phyloP scores from a whole-genome alignment of 2,329 filamentous ascomycete genomes.

The Zasmidium angulare region DNA sequence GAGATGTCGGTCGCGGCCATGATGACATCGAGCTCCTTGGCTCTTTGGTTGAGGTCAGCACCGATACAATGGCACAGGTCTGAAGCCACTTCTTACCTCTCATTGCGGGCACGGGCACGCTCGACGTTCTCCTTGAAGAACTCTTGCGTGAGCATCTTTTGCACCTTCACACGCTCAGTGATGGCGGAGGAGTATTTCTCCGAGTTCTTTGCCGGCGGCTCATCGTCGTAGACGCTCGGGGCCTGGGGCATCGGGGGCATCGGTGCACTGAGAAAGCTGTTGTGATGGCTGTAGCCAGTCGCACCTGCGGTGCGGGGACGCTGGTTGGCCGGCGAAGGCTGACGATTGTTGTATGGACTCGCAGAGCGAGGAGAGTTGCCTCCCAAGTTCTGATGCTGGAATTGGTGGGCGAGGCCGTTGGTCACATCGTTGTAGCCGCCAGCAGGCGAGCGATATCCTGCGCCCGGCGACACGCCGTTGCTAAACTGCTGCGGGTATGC shows the following conservation, averaged over 20 bases:
- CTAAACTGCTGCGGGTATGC: constrained; percentile 43
- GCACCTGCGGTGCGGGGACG: constrained; percentile 84
- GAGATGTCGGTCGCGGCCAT: constrained; percentile 74
- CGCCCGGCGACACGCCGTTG: constrained; percentile 49
- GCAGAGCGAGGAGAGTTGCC: constrained; percentile 63
- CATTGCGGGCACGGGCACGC: constrained; percentile 89
- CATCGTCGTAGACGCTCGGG: constrained; percentile 53
- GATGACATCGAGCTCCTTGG: constrained; percentile 86
- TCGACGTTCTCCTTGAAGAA: constrained; percentile 99
- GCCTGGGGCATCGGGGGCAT: constrained; percentile 48
- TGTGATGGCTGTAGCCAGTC: constrained; percentile 58
- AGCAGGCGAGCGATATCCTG: constrained; percentile 58
- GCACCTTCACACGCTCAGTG: constrained; percentile 67
- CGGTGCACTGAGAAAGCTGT: constrained; percentile 67
- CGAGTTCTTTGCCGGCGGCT: constrained; percentile 75
- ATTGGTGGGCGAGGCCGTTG: constrained; percentile 89
- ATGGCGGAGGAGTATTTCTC: constrained; percentile 88
- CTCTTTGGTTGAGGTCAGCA: constrained; percentile 57
- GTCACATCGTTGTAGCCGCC: constrained; percentile 74
- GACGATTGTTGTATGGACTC: constrained; percentile 64
- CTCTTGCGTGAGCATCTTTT: constrained; percentile 64
- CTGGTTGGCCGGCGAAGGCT: constrained; percentile 66
- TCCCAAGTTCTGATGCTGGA: constrained; percentile 92
- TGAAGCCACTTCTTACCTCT: constrained; percentile 63
- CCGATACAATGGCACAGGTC: neutral